Evolutionary conservation across 169 alveolate species (phyloP), one percentile per base, ranked within the genome.

Genomic region (Plasmodium gonderi): DNA sequence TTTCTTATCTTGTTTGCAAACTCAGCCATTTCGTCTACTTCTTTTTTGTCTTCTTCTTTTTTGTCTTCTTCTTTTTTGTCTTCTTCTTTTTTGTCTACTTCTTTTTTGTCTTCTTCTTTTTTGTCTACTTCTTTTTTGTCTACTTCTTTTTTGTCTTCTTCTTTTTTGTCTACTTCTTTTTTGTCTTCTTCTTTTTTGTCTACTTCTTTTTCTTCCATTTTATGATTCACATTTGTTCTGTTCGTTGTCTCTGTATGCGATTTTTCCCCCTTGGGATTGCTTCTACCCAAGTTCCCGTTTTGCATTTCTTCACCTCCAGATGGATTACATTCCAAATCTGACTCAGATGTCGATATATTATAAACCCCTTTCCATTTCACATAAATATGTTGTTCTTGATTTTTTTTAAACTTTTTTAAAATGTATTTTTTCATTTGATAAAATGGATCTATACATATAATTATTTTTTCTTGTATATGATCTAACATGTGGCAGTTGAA

Each of bases 361-460:
- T 33, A 51, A 1, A 49, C 14, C n/a, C 3, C 2, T 29, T 54
- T 20, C 51, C 77, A 47, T 76, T 83, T 83, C 40, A 83, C 64
- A n/a, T 83, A 83, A 29, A 69, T 67, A 64, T 29, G 64, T 8
- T 83, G 54, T 72, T 83, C 77, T 42, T 83, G 31, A 12, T 36
- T 40, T 33, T n/a, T 17, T 47, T 60, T 47, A 23, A 83, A 26
- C 26, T 83, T 83, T 76, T 33, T 45, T 14, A 83, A 42, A 69
- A 83, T 8, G 64, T 83, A 83, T 72, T 83, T 83, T 76, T 69
- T 83, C 11, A 74, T 44, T 49, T 83, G 92, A 9, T 9, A 76
- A 29, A 83, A 83, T 1, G 83, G 74, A 40, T 83, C 92, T n/a
- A 83, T n/a, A 76, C 92, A 83, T 33, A 83, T 68, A 8, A 69